phyloP scores from a whole-genome alignment of 352 stramenopile genomes.

The Discostella stelligera region DNA sequence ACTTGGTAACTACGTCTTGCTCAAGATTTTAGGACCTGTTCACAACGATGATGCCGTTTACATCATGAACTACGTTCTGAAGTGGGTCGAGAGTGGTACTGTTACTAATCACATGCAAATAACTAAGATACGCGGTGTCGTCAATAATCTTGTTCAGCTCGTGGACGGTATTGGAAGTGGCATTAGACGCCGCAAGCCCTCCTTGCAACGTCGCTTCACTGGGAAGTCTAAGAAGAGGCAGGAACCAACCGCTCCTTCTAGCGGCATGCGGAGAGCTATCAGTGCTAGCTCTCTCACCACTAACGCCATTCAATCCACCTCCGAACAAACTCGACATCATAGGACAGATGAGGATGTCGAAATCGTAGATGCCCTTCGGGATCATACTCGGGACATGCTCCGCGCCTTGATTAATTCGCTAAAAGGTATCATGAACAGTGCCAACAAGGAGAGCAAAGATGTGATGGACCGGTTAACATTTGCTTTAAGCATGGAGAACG shows the following conservation, averaged over 20 bases:
- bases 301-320: background rate
- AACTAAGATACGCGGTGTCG: constrained; percentile 51
- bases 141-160: constrained; percentile 65
- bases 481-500: constrained; percentile 93
- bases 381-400: constrained; percentile 93
- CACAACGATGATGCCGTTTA: constrained; percentile 93
- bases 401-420: constrained; percentile 90
- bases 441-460: constrained; percentile 87
- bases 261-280: too few relatives aligned
- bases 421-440: constrained; percentile 89
- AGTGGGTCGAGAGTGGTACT: constrained; percentile 74
- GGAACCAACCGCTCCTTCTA: too few relatives aligned
- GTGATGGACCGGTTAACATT: constrained; percentile 94
- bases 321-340: background rate
- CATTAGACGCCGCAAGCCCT: constrained; percentile 73
- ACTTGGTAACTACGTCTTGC: constrained; percentile 91
- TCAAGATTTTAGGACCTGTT: constrained; percentile 90
- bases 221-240: constrained; percentile 31
- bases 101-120: constrained; percentile 71
- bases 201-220: constrained; percentile 47
- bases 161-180: constrained; percentile 76
- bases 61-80: constrained; percentile 82
- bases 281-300: constrained; percentile 35
- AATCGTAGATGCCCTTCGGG: constrained; percentile 80
- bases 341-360: constrained; percentile 31